Percentiles rank a stretch among this genome's conserved stretches.
These are phyloP conservation scores for Venturia nashicola DNA, from an alignment of 2,329 filamentous ascomycete species.

Conservation along the genomic window DNA sequence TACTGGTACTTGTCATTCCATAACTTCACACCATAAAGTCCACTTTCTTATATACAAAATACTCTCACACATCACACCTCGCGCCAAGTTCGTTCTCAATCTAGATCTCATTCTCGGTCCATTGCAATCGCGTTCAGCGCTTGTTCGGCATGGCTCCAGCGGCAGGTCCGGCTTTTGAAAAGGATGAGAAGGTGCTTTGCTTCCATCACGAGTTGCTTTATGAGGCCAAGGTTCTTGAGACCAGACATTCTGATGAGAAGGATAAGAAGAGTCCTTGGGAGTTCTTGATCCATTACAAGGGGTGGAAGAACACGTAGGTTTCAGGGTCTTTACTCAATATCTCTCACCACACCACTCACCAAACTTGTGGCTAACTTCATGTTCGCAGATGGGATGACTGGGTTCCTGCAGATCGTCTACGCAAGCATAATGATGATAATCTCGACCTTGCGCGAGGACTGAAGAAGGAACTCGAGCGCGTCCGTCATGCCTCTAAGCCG, in stretches of 20 bases:
- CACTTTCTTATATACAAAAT: not conserved
- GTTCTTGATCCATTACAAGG: conserved; percentile 96
- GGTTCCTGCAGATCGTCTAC: conserved; percentile 85
- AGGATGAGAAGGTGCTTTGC: conserved; percentile 88
- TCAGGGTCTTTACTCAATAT: not conserved
- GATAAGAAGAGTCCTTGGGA: conserved; percentile 65
- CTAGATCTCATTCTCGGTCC: not conserved
- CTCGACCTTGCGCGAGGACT: conserved; percentile 72
- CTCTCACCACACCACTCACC: not conserved
- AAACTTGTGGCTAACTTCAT: conserved; percentile 4
- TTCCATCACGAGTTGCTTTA: conserved; percentile 97
- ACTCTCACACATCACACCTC: not conserved
- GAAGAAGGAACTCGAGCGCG: conserved; percentile 53
- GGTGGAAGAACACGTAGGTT: conserved; percentile 94
- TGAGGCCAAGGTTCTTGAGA: conserved; percentile 88
- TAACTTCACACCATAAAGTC: not conserved
- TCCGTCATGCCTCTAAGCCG: conserved; percentile 35
- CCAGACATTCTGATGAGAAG: conserved; percentile 45
- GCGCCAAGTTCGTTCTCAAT: not conserved
- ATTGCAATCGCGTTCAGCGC: not conserved
- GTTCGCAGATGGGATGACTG: conserved; percentile 80
- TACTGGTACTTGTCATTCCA: not conserved
- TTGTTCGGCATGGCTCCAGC: conserved; percentile 41
- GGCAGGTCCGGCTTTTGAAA: conserved; percentile 37
- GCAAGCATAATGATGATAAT: conserved; percentile 92